Base-by-base conservation (phyloP, 805 yeast genomes). In the Danielozyma ontarioensis region DNA sequence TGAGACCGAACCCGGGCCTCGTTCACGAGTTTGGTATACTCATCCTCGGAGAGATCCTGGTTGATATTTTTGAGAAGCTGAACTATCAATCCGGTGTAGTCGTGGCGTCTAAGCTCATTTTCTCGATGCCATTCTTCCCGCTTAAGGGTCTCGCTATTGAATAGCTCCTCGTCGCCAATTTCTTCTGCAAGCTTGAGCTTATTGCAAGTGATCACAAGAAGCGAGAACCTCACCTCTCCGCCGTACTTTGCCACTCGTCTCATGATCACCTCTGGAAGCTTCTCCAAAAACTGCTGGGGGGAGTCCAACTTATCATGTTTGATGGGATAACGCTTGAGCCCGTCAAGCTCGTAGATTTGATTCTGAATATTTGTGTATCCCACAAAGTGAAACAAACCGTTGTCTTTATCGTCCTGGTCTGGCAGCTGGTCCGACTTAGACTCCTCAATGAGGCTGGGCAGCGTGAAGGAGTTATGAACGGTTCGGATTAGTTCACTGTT, bases 401-500 rank as follows among this genome's bases (percentile, higher is more conserved):
- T 78, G 36, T 68, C 54, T 23, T 70, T 69, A 32, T 59, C 59
- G 35, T 55, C 57, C 13, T 38, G 28, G 8, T 42, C 43, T 3
- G 50, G 50, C 13, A 30, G 36, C 1, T 44, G 40, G 4, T 51
- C 45, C 21, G 37, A 38, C 7, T 39, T 31, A 22, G 43, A 35
- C 19, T 58, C 65, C 18, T 72, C 80, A 31, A 76, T 68, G 22
- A 75, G 62, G 23, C 61, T 54, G 6, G 85, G 83, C 1, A 75
- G 50, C 2, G 77, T 60, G 53, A 80, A 79, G 14, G 82, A 75
- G 51, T 80, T 80, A 51, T 80, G 86, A 4, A 70, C 72, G 6
- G 54, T 43, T 30, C 83, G 59, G 28, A 80, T 74, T 32, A 62
- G 53, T 17, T 78, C 81, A 25, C 80, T 74, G 48, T 75, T 76